Percentiles rank a stretch among this genome's conserved stretches.
phyloP scores from a whole-genome alignment of 805 yeast species.

The Komagataella phaffii region DNA sequence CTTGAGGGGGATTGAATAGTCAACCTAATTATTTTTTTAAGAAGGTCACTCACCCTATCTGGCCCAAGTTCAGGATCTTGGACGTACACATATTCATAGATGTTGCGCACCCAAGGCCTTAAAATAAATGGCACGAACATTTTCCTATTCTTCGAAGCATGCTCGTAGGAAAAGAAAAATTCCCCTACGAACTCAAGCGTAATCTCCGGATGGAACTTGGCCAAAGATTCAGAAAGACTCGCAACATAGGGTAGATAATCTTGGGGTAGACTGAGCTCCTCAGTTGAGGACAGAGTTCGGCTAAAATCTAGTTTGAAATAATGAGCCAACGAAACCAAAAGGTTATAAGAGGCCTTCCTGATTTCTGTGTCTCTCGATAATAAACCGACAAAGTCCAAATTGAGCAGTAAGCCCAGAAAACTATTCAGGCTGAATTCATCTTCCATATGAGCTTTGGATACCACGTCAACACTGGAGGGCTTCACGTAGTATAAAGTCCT shows the following conservation, averaged over 20 bases:
- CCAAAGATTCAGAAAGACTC: conserved; percentile 40
- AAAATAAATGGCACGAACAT: conserved; percentile 35
- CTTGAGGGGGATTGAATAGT: conserved; percentile 35
- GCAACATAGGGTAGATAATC: conserved; percentile 51
- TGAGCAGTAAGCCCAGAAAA: conserved; percentile 42
- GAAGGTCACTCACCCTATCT: conserved; percentile 42
- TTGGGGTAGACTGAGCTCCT: conserved; percentile 54
- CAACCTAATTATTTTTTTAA: conserved; percentile 48
- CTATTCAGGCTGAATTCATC: conserved; percentile 18
- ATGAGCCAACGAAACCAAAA: conserved; percentile 48
- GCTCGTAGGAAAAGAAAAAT: conserved; percentile 37
- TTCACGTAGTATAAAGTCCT: conserved; percentile 57
- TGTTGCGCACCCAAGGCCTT: conserved; percentile 65
- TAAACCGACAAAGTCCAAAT: conserved; percentile 56
- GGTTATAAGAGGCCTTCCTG: conserved; percentile 46
- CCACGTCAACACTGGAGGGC: conserved; percentile 24
- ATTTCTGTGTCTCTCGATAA: conserved; percentile 46
- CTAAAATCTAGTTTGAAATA: conserved; percentile 51
- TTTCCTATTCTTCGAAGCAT: conserved; percentile 18
- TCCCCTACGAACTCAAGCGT: conserved; percentile 42
- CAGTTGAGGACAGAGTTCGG: conserved; percentile 36
- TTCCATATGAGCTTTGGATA: conserved; percentile 19
- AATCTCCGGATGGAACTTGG: conserved; percentile 40
- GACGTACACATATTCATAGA: conserved; percentile 42
- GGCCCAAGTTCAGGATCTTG: conserved; percentile 45